Percentiles rank a stretch among this genome's conserved stretches.
These are phyloP conservation scores for Cornus suecica DNA, from an alignment of 148 eudicot species.

Conservation along the genomic window DNA sequence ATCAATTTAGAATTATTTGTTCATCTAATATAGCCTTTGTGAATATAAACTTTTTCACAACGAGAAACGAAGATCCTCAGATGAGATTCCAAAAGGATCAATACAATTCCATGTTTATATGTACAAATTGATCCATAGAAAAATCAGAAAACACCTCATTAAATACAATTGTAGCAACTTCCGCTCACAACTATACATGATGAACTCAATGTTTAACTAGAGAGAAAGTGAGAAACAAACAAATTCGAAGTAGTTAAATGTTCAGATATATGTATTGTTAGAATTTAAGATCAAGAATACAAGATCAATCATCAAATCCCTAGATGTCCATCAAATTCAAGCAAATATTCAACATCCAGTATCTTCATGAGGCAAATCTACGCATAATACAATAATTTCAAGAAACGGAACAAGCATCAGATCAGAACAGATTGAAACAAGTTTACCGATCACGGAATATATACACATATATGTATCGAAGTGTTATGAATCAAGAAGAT, in stretches of 20 bases:
- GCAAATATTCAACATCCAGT: not conserved
- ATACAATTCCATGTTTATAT: not conserved
- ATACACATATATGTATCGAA: too few relatives aligned
- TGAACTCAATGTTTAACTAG: not conserved
- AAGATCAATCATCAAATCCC: not conserved
- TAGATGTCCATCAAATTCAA: not conserved
- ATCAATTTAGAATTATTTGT: not conserved
- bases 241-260: not conserved
- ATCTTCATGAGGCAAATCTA: not conserved
- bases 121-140: not conserved
- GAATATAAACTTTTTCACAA: not conserved
- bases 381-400: too few relatives aligned
- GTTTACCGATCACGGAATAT: not conserved
- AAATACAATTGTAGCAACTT: not conserved
- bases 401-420: not conserved
- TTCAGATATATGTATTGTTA: constrained; percentile 10
- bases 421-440: constrained; percentile 7
- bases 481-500: not conserved
- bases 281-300: constrained; percentile 2
- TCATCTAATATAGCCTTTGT: too few relatives aligned
- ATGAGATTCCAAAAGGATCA: not conserved
- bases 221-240: not conserved
- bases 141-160: not conserved
- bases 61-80: not conserved
- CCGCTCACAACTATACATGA: not conserved